A percentile compares a stretch with the other conserved stretches of the same genome.
Conservation (phyloP, 305 asterid species). For the Solanum hybrid region DNA sequence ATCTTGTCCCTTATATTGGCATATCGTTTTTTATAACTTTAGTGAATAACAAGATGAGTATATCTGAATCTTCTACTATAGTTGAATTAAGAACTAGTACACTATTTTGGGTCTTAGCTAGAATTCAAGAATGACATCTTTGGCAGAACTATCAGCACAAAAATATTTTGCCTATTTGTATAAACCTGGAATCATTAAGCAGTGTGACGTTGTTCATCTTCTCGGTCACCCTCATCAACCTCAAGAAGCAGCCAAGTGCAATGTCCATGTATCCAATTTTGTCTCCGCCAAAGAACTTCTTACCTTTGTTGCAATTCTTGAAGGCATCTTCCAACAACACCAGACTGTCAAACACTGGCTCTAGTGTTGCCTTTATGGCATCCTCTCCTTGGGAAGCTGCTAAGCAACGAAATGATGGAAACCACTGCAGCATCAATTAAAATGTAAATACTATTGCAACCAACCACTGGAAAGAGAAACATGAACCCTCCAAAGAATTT, state of each 20-base stretch:
- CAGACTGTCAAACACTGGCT: slow-evolving; percentile 11
- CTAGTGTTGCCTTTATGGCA: slow-evolving; percentile 4
- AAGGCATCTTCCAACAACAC: slow-evolving; percentile 38
- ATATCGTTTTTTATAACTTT: background rate
- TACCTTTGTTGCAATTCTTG: slow-evolving; percentile 29
- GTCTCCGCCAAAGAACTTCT: slow-evolving; percentile 38
- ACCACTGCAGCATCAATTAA: slow-evolving; percentile 22
- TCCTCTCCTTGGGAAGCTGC: slow-evolving; percentile 16
- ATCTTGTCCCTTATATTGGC: background rate
- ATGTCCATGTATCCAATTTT: slow-evolving; percentile 36
- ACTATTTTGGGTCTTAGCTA: background rate
- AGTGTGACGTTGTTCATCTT: slow-evolving; percentile 12
- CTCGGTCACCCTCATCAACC: slow-evolving; percentile 24
- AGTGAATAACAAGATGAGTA: background rate
- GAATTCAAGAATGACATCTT: slow-evolving; percentile 28
- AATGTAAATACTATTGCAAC: background rate
- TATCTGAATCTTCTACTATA: background rate
- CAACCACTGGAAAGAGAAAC: background rate
- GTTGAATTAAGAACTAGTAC: background rate
- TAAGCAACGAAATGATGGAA: slow-evolving; percentile 16
- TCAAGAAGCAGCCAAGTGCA: slow-evolving; percentile 28
- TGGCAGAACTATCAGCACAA: slow-evolving; percentile 15
- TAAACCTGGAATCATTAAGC: slow-evolving; percentile 31
- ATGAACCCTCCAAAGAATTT: background rate
- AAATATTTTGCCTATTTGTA: slow-evolving; percentile 27